These are phyloP conservation scores for Cystofilobasidium ferigula DNA, from an alignment of 768 basidiomycete genomes.

Conservation along the genomic window DNA sequence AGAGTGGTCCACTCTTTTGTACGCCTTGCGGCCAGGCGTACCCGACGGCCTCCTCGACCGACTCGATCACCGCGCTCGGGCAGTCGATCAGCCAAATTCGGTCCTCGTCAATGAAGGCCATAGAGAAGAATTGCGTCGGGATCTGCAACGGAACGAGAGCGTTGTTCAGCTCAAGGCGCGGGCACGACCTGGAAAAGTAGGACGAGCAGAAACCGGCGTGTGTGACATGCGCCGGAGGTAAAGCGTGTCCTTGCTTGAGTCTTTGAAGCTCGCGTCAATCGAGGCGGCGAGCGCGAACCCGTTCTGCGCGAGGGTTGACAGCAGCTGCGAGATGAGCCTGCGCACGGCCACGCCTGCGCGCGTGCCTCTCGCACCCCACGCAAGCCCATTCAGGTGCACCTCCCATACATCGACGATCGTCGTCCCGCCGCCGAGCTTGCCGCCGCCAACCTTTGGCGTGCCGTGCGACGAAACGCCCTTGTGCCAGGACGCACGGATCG, in stretches of 20 bases:
- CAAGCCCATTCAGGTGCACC: conserved; percentile 12
- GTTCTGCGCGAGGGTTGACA: conserved; percentile 1
- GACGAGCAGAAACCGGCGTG: background rate
- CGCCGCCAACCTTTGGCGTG: conserved; percentile 5
- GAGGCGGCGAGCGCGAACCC: conserved; percentile 7
- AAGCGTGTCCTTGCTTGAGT: conserved; percentile 11
- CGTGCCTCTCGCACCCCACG: conserved; percentile 16
- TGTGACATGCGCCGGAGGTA: conserved; percentile 9
- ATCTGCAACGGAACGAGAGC: too few species aligned
- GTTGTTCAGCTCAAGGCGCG: too few species aligned
- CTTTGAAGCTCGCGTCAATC: conserved; percentile 17
- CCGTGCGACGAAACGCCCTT: conserved; percentile 15
- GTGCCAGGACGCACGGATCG: conserved; percentile 16
- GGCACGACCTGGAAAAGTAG: background rate
- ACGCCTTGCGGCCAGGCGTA: conserved; percentile 22
- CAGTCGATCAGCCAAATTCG: conserved; percentile 26
- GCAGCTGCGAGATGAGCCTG: conserved; percentile 7
- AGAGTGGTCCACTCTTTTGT: conserved; percentile 1
- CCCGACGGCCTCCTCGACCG: conserved; percentile 23
- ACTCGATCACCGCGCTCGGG: conserved; percentile 21
- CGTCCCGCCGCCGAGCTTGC: conserved; percentile 5
- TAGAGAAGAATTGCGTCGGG: conserved; percentile 4
- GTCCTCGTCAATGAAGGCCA: conserved; percentile 22
- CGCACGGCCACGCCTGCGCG: conserved; percentile 7
- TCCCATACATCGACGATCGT: conserved; percentile 23